Evolutionary conservation across 2,329 filamentous ascomycete species (phyloP).

Genomic region (Gaeumannomyces sp.): DNA sequence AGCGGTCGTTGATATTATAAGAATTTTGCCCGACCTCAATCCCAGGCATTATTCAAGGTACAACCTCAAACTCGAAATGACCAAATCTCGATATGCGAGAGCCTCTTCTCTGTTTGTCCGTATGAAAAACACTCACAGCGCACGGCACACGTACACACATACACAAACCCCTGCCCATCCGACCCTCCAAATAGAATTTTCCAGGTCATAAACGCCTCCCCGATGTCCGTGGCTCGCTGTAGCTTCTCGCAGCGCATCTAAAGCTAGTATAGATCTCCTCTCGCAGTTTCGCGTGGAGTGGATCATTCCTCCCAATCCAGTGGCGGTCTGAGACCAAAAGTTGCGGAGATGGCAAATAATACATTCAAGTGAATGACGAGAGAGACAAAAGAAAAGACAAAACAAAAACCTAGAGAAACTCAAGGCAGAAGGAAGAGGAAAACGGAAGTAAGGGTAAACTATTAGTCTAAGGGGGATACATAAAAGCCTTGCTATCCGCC

Average conservation of each 20-base stretch:
- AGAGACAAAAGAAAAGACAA: neutral
- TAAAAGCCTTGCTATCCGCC: neutral
- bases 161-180: neutral
- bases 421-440: neutral
- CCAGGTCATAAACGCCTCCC: neutral
- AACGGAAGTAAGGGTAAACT: neutral
- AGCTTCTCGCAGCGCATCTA: neutral
- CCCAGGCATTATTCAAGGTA: neutral
- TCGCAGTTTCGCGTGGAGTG: neutral
- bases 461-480: neutral
- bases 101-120: neutral
- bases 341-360: neutral
- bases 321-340: neutral
- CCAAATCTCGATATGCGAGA: neutral
- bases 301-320: neutral
- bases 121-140: neutral
- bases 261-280: neutral
- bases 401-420: neutral
- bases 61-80: neutral
- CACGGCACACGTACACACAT: neutral
- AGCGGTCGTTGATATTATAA: neutral
- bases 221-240: neutral
- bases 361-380: constrained; percentile 1
- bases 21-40: neutral
- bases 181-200: neutral